Evolutionary conservation across 345 rosid genomes (phyloP).

Genomic region (Eucalyptus tenuipes): DNA sequence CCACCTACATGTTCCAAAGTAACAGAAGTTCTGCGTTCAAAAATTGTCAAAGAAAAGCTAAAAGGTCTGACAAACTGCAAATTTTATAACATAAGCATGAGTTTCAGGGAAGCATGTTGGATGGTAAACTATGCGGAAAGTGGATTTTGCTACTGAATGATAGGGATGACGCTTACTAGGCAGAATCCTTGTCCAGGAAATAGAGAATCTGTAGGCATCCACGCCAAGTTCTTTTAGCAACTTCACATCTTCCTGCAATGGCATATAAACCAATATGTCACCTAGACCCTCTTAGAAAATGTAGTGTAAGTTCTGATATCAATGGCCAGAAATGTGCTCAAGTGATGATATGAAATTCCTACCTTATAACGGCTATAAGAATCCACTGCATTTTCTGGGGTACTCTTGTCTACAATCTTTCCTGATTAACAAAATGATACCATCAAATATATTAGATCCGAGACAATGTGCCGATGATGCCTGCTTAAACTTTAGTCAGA

Average conservation of each 20-base stretch:
- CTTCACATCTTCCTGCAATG: not conserved
- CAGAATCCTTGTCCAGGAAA: slow-evolving; percentile 1
- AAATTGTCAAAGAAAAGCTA: not conserved
- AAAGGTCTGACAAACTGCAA: not conserved
- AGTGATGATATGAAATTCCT: not conserved
- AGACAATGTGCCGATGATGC: not conserved
- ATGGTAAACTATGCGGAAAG: not conserved
- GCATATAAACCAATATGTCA: not conserved
- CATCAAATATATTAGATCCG: not conserved
- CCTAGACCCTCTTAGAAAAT: no score
- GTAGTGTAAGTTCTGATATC: not conserved
- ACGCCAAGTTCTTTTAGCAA: not conserved
- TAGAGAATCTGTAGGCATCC: not conserved
- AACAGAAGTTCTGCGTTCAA: not conserved
- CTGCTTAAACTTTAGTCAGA: slow-evolving; percentile 13
- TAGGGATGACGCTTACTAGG: not conserved
- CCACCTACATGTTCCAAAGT: slow-evolving; percentile 7
- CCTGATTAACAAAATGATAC: slow-evolving; percentile 20
- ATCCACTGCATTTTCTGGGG: slow-evolving; percentile 3
- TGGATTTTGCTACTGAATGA: not conserved
- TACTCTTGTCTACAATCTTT: slow-evolving; percentile 10
- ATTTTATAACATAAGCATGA: not conserved
- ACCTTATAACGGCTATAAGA: not conserved
- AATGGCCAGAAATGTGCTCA: not conserved
- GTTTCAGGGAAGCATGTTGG: not conserved